Evolutionary conservation across 768 basidiomycete genomes (phyloP), one percentile per base, ranked within the genome.

Genomic region (Russula compacta): DNA sequence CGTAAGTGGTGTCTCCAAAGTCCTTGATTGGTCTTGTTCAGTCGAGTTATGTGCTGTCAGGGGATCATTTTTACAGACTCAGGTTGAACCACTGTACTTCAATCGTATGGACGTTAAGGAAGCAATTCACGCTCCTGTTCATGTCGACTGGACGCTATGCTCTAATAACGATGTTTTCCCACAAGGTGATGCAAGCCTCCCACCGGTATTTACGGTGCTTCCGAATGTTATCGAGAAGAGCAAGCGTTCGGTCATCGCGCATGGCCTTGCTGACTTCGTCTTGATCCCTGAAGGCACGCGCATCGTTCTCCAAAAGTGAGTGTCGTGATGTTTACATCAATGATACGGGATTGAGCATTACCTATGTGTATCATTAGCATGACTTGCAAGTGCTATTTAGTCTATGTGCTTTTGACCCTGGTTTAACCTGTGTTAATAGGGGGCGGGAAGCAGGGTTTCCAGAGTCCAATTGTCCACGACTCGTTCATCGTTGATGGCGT

Each of bases 211-310:
- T 54, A 81, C 77, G 6, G 85, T 52, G 21, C 75, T 90, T 7
- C 86, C 88, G 5, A 83, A 75, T 63, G 86, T 87, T 53, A 89
- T 91, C 58, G 86, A 87, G 72, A 87, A 87, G 76, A 88, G 76
- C 69, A 74, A 81, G 58, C 76, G 86, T 53, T 79, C 77, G 2
- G 84, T 89, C 10, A 84, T 90, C 56, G 77, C 83, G 3, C 87
- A 90, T 56, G 88, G 88, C 0, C 74, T 88, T 52, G 84, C 81
- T 0, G 88, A 91, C 71, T 89, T 82, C 66, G 78, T 86, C 59
- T 74, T 87, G 40, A 88, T 90, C 51, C 81, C 87, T 12, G 83
- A 88, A 65, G 88, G 88, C 2, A 67, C 74, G 32, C 66, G 74
- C 10, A 72, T 73, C 21, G 73, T 72, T 6, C 68, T 76, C 19